Conservation (phyloP, 768 basidiomycete genomes). For the Lactarius vividus region DNA sequence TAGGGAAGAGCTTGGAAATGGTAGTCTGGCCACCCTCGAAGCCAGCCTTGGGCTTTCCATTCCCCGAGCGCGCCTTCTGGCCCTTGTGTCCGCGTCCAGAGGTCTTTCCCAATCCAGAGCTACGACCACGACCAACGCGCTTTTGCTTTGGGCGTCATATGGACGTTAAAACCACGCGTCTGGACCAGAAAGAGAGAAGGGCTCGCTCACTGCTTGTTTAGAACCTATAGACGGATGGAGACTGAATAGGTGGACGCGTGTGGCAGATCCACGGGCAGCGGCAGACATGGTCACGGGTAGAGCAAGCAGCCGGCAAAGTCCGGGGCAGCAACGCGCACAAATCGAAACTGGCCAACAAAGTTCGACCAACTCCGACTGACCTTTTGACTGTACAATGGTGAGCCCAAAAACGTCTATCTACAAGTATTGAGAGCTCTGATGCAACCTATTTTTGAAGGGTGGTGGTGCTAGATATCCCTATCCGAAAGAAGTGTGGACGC, state of each 20-base stretch:
- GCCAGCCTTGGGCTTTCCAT: conserved; percentile 73
- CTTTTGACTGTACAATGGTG: conserved; percentile 19
- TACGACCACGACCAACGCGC: conserved; percentile 92
- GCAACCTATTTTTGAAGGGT: conserved; percentile 45
- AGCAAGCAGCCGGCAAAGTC: conserved; percentile 16
- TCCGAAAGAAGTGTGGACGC: conserved; percentile 94
- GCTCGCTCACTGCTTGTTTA: conserved; percentile 54
- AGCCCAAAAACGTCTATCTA: background rate
- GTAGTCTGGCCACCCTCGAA: conserved; percentile 99
- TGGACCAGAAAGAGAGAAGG: conserved; percentile 14
- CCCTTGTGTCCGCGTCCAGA: conserved; percentile 95
- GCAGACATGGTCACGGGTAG: conserved; percentile 36
- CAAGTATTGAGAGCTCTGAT: background rate
- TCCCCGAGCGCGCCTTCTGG: conserved; percentile 88
- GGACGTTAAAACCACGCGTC: background rate
- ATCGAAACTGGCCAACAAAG: background rate
- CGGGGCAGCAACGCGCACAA: background rate
- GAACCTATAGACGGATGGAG: conserved; percentile 69
- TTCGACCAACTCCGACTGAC: conserved; percentile 4
- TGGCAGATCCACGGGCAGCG: conserved; percentile 38
- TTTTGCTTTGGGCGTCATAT: conserved; percentile 60
- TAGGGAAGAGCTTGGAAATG: conserved; percentile 85
- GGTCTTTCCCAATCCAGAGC: conserved; percentile 87
- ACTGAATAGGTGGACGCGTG: conserved; percentile 65
- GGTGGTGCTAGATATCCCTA: conserved; percentile 88